Conservation (phyloP, 768 basidiomycete genomes). For the Lactifluus rugatus region DNA sequence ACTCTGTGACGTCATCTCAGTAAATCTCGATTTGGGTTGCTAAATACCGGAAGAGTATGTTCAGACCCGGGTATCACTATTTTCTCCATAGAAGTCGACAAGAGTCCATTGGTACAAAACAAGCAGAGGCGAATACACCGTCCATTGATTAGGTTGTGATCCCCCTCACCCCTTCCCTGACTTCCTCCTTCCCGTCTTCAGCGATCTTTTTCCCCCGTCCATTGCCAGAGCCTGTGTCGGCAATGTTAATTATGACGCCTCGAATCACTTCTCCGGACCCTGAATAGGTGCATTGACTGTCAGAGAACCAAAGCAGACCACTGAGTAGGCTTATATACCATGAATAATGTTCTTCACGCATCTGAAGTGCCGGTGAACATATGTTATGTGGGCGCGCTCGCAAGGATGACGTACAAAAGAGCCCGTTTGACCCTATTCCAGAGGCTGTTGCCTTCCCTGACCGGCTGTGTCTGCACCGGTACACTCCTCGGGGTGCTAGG, state of each 20-base stretch:
- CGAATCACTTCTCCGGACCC: constrained; percentile 13
- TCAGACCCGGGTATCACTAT: too few species aligned
- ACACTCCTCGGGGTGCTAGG: neutral
- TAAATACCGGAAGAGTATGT: neutral
- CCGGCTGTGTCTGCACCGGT: neutral
- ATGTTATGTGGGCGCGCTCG: too few species aligned
- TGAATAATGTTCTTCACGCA: constrained; percentile 1
- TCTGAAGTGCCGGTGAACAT: neutral
- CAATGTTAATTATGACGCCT: constrained; percentile 4
- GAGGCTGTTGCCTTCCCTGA: neutral
- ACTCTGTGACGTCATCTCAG: neutral
- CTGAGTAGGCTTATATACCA: neutral
- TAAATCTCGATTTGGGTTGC: neutral
- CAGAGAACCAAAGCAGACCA: neutral
- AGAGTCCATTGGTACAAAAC: too few species aligned
- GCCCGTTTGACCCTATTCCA: constrained; percentile 1
- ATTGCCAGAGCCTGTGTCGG: neutral
- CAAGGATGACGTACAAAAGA: constrained; percentile 2
- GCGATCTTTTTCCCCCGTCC: constrained; percentile 5
- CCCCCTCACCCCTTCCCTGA: constrained; percentile 2
- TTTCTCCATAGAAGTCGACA: too few species aligned
- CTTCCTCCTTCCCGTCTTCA: neutral
- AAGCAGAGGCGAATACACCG: too few species aligned
- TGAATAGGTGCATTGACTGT: neutral
- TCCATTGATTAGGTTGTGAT: too few species aligned